Evolutionary conservation across 805 yeast genomes (phyloP), one percentile per base, ranked within the genome.

Genomic region (Metschnikowia arizonensis): DNA sequence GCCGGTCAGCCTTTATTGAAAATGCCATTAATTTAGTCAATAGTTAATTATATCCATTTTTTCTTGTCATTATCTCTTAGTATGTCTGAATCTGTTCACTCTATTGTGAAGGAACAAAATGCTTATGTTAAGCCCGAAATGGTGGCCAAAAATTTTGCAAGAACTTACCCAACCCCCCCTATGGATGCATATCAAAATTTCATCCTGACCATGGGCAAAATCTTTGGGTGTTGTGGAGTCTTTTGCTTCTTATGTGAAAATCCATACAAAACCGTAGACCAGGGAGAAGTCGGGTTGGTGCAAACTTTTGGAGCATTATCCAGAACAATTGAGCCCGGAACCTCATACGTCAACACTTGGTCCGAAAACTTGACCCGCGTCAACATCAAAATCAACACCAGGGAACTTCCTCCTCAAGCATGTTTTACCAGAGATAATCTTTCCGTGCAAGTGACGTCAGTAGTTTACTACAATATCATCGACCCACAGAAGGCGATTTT

Each of bases 351-450:
- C 42, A 83, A 83, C 62, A 79, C 80, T n/a, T 70, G 82, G 68
- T 72, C 81, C 41, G 89, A 83, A 56, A 73, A 65, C 46, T 60
- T 83, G 50, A 63, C 66, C 48, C 54, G 59, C 19, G 82, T 79
- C 14, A 73, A 74, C 52, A 72, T 83, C 53, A 78, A 75, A 68
- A 69, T 79, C 52, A 79, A 73, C 60, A 82, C 82, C 24, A 64
- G 76, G 52, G 87, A 82, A 49, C 75, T 83, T 34, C 85, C 86
- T 1, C 76, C 78, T n/a, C 84, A 82, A 59, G 68, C 72, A 33
- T 82, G 87, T 64, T 74, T 83, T 66, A 83, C 89, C n/a, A 73
- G 77, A 56, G 89, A 83, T 61, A 83, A 83, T 52, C 85, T 83
- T 45, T 68, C 76, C 42, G 78, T 83, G 43, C 57, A 71, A n/a